These are phyloP conservation scores for Rhododendron griersonianum DNA, from an alignment of 148 eudicot genomes.

Conservation along the genomic window DNA sequence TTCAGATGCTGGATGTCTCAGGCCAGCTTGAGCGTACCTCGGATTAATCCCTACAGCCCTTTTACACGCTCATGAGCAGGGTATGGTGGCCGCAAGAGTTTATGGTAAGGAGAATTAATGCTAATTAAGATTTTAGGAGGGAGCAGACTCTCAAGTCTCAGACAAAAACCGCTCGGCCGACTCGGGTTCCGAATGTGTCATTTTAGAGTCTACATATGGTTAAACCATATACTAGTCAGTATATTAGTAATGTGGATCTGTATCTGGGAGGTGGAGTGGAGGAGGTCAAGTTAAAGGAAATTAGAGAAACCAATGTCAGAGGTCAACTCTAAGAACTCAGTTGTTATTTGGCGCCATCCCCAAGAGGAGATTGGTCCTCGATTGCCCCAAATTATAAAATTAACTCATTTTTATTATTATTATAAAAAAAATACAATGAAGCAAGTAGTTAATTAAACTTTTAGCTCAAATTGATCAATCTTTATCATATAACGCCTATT, in stretches of 20 bases:
- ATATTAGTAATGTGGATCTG: neutral
- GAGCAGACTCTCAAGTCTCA: neutral
- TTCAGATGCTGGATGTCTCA: neutral
- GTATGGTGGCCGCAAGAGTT: neutral
- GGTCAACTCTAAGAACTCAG: conserved; percentile 3
- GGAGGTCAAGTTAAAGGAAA: neutral
- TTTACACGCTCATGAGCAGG: too few relatives aligned
- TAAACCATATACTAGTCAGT: neutral
- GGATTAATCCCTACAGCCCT: too few relatives aligned
- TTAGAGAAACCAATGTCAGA: conserved; percentile 3
- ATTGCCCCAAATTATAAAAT: conserved; percentile 2
- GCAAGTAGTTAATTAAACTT: neutral
- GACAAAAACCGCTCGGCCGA: too few relatives aligned
- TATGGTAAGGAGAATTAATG: too few relatives aligned
- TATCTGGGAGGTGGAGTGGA: neutral
- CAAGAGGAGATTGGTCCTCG: conserved; percentile 20
- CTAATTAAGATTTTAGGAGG: too few relatives aligned
- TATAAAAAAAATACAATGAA: neutral
- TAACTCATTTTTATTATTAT: too few relatives aligned
- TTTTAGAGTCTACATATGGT: neutral
- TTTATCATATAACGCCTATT: neutral
- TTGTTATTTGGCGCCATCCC: conserved; percentile 8
- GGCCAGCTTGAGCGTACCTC: too few relatives aligned
- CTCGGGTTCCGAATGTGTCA: neutral
- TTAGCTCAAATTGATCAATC: neutral